phyloP scores from a whole-genome alignment of 805 yeast genomes.

The Barnettozyma populi region DNA sequence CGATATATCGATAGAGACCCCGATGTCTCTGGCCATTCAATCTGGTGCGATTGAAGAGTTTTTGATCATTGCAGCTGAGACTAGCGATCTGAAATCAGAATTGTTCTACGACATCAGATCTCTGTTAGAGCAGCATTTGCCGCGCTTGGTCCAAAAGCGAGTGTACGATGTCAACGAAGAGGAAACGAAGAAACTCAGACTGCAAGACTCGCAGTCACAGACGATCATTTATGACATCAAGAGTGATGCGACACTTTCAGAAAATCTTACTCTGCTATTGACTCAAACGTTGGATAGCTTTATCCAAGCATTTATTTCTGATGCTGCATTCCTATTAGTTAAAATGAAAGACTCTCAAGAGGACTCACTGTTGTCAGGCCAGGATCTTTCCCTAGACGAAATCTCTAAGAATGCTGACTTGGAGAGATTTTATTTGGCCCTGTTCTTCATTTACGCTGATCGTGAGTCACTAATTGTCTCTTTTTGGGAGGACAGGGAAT shows the following conservation, averaged over 20 bases:
- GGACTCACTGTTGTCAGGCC: slow-evolving; percentile 58
- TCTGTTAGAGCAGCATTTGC: slow-evolving; percentile 60
- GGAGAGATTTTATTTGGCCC: slow-evolving; percentile 77
- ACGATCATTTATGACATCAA: slow-evolving; percentile 18
- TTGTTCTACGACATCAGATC: slow-evolving; percentile 62
- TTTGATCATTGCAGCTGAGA: slow-evolving; percentile 55
- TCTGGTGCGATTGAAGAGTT: slow-evolving; percentile 70
- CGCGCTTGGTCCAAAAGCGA: slow-evolving; percentile 47
- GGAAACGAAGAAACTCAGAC: slow-evolving; percentile 33
- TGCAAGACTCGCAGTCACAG: slow-evolving; percentile 16
- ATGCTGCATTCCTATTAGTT: slow-evolving; percentile 62
- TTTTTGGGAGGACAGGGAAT: slow-evolving; percentile 67
- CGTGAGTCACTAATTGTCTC: slow-evolving; percentile 51
- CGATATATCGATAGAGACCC: slow-evolving; percentile 48
- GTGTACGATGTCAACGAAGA: slow-evolving; percentile 44
- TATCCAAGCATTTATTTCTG: slow-evolving; percentile 50
- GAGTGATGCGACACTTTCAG: slow-evolving; percentile 19
- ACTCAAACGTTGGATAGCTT: slow-evolving; percentile 43
- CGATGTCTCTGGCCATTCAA: slow-evolving; percentile 52
- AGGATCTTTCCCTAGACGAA: slow-evolving; percentile 51
- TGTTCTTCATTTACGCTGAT: slow-evolving; percentile 61
- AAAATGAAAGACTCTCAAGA: slow-evolving; percentile 70
- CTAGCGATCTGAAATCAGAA: slow-evolving; percentile 39
- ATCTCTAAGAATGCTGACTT: slow-evolving; percentile 74
- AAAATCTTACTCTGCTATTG: slow-evolving; percentile 25